Evolutionary conservation across 139 green algal genomes (phyloP).

Genomic region (Chara braunii): DNA sequence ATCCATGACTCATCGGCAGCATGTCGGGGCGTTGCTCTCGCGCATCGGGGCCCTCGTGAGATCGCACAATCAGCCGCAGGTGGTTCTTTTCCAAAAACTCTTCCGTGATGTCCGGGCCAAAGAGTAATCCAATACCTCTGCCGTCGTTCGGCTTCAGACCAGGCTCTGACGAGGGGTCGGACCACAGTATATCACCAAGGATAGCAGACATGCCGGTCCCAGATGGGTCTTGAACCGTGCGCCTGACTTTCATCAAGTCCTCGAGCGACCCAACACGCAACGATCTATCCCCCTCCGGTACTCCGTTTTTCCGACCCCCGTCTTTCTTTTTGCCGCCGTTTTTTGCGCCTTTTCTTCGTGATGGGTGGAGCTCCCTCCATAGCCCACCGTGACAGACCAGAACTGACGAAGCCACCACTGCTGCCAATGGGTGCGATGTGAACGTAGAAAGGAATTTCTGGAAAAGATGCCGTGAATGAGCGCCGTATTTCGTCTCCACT

Average conservation of each 20-base stretch:
- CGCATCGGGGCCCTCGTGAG: conserved; percentile 88
- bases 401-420: conserved; percentile 53
- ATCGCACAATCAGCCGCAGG: conserved; percentile 58
- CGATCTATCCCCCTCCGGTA: neutral
- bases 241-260: conserved; percentile 58
- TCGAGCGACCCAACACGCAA: conserved; percentile 55
- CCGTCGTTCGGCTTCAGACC: conserved; percentile 66
- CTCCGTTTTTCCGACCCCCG: neutral
- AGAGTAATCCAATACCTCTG: conserved; percentile 79
- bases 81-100: conserved; percentile 16
- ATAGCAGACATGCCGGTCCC: conserved; percentile 3
- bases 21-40: conserved; percentile 60
- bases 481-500: conserved; percentile 49
- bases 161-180: conserved; percentile 58
- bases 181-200: conserved; percentile 79
- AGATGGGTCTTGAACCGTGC: conserved; percentile 49
- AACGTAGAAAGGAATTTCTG: conserved; percentile 34
- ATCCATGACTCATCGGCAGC: conserved; percentile 62
- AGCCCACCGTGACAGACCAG: conserved; percentile 85
- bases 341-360: conserved; percentile 1
- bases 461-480: conserved; percentile 22
- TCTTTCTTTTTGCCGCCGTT: conserved; percentile 22
- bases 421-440: conserved; percentile 45
- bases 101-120: conserved; percentile 73
- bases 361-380: conserved; percentile 46